Conservation (phyloP, 139 green algal species). For the Coccomyxa sp. region DNA sequence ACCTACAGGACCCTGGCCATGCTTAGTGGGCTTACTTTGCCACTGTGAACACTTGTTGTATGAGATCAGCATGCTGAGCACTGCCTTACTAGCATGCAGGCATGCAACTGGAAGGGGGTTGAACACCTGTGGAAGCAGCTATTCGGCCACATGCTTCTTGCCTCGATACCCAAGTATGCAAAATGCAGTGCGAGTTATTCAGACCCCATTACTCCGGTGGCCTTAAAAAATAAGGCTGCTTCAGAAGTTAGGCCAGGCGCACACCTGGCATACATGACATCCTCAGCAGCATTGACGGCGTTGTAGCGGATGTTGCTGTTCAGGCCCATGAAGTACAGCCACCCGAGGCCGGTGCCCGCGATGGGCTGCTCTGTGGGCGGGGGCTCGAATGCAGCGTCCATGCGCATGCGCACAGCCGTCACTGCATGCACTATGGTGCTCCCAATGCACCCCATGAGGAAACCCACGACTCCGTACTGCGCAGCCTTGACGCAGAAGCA, state of each 20-base stretch:
- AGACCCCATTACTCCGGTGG: no score
- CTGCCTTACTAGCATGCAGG: not conserved
- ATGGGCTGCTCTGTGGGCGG: constrained; percentile 17
- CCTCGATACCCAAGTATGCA: not conserved
- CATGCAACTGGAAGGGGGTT: not conserved
- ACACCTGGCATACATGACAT: constrained; percentile 7
- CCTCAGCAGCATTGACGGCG: constrained; percentile 17
- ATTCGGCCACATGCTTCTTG: not conserved
- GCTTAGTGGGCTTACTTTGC: no score
- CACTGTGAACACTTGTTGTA: no score
- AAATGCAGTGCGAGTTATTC: not conserved
- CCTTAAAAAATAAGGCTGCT: no score
- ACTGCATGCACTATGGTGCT: constrained; percentile 9
- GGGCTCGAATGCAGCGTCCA: constrained; percentile 16
- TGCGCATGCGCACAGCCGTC: constrained; percentile 1
- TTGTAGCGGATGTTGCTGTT: constrained; percentile 28
- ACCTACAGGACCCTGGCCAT: not conserved
- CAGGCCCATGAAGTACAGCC: constrained; percentile 23
- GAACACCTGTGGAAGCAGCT: not conserved
- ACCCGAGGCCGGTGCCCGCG: constrained; percentile 15
- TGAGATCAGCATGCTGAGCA: not conserved
- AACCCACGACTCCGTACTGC: constrained; percentile 25
- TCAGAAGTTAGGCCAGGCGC: no score
- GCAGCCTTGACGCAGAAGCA: constrained; percentile 18
- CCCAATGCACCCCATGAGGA: constrained; percentile 15